Evolutionary conservation across 2,329 filamentous ascomycete species (phyloP).

Genomic region (Stagonosporopsis rhizophila): DNA sequence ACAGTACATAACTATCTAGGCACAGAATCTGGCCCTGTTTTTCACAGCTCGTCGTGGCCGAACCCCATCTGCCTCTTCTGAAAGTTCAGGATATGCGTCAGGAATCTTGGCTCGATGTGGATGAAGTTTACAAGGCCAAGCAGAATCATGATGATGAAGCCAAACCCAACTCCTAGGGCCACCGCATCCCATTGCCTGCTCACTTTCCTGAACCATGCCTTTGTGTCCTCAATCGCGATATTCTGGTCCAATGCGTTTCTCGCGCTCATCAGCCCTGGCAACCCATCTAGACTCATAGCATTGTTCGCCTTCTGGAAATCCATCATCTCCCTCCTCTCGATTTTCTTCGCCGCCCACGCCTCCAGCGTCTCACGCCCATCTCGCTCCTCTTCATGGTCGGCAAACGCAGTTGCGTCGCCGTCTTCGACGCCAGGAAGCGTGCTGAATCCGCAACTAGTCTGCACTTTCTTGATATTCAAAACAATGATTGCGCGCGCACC

Average conservation of each 20-base stretch:
- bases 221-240: slow-evolving; percentile 54
- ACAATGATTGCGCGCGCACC: slow-evolving; percentile 63
- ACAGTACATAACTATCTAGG: background rate
- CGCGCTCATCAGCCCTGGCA: slow-evolving; percentile 51
- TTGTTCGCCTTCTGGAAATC: slow-evolving; percentile 67
- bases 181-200: slow-evolving; percentile 36
- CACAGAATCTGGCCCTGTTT: background rate
- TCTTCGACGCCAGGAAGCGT: slow-evolving; percentile 57
- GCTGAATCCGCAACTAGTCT: slow-evolving; percentile 72
- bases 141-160: slow-evolving; percentile 30
- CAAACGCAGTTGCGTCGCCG: slow-evolving; percentile 29
- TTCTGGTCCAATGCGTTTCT: slow-evolving; percentile 56
- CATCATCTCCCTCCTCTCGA: slow-evolving; percentile 58
- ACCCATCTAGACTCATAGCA: slow-evolving; percentile 36
- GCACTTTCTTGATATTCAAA: slow-evolving; percentile 67
- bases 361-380: slow-evolving; percentile 62
- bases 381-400: slow-evolving; percentile 27
- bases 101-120: slow-evolving; percentile 27
- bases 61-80: slow-evolving; percentile 33
- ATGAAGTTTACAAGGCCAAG: slow-evolving; percentile 25
- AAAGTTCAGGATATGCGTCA: slow-evolving; percentile 32
- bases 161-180: slow-evolving; percentile 26
- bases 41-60: slow-evolving; percentile 8
- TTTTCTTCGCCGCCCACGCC: slow-evolving; percentile 58
- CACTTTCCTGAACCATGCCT: slow-evolving; percentile 35